phyloP scores from a whole-genome alignment of 352 stramenopile genomes.

The Globisporangium nodosum region DNA sequence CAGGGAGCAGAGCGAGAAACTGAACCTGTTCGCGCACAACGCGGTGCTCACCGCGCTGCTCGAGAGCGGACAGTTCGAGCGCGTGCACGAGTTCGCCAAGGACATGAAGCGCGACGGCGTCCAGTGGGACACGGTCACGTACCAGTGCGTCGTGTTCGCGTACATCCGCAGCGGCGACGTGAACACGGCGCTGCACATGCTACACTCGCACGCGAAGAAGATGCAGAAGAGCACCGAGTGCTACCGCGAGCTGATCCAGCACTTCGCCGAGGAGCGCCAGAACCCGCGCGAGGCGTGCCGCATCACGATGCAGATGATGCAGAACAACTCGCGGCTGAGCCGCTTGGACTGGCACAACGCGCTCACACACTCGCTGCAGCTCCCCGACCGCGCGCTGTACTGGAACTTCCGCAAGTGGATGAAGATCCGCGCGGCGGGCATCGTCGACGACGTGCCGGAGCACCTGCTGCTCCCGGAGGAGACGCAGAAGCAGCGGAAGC shows the following conservation, averaged over 20 bases:
- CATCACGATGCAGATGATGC: slow-evolving; percentile 85
- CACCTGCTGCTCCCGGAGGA: slow-evolving; percentile 53
- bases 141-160: slow-evolving; percentile 57
- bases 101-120: slow-evolving; percentile 57
- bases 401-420: slow-evolving; percentile 89
- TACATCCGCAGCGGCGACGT: slow-evolving; percentile 53
- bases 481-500: slow-evolving; percentile 18
- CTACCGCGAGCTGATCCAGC: slow-evolving; percentile 66
- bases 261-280: slow-evolving; percentile 58
- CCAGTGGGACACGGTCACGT: slow-evolving; percentile 65
- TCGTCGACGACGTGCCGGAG: slow-evolving; percentile 47
- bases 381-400: slow-evolving; percentile 64
- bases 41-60: slow-evolving; percentile 52
- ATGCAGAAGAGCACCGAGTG: slow-evolving; percentile 67
- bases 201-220: slow-evolving; percentile 61
- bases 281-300: slow-evolving; percentile 60
- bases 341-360: slow-evolving; percentile 77
- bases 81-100: slow-evolving; percentile 44
- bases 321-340: slow-evolving; percentile 68
- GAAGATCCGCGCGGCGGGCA: slow-evolving; percentile 51
- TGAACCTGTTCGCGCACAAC: slow-evolving; percentile 74
- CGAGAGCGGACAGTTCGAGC: slow-evolving; percentile 47
- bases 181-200: slow-evolving; percentile 58
- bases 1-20: slow-evolving; percentile 29
- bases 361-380: slow-evolving; percentile 46